phyloP scores from a whole-genome alignment of 106 monocot species.

The Xerophyta viscosa region DNA sequence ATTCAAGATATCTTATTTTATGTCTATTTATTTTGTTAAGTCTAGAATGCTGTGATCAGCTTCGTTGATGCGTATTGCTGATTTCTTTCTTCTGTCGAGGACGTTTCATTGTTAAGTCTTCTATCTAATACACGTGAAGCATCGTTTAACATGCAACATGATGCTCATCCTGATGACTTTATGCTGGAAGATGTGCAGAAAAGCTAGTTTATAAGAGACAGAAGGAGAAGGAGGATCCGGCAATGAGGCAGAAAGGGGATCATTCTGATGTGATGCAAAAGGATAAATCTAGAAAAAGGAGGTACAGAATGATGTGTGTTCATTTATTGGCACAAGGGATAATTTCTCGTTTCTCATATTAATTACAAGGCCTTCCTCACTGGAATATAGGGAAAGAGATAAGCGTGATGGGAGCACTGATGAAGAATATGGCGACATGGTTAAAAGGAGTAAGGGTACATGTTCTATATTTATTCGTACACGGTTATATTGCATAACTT shows the following conservation, averaged over 20 bases:
- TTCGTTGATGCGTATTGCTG: too few species aligned
- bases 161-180: slow-evolving; percentile 12
- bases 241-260: too few species aligned
- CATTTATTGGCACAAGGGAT: not conserved
- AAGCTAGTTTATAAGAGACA: slow-evolving; percentile 59
- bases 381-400: slow-evolving; percentile 17
- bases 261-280: not conserved
- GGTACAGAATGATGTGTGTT: slow-evolving; percentile 15
- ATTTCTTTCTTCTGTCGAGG: too few species aligned
- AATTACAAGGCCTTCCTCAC: not conserved
- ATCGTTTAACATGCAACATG: too few species aligned
- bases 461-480: too few species aligned
- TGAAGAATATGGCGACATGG: slow-evolving; percentile 12
- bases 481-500: too few species aligned
- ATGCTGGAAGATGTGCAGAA: slow-evolving; percentile 61
- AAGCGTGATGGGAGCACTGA: slow-evolving; percentile 11
- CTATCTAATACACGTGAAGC: too few species aligned
- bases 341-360: not conserved
- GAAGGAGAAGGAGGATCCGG: slow-evolving; percentile 37
- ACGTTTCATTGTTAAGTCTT: too few species aligned
- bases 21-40: too few species aligned
- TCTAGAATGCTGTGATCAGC: too few species aligned
- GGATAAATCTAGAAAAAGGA: slow-evolving; percentile 28
- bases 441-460: slow-evolving; percentile 6
- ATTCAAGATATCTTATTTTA: too few species aligned